Conservation (phyloP, 805 yeast species). For the Komagataella pseudopastoris region DNA sequence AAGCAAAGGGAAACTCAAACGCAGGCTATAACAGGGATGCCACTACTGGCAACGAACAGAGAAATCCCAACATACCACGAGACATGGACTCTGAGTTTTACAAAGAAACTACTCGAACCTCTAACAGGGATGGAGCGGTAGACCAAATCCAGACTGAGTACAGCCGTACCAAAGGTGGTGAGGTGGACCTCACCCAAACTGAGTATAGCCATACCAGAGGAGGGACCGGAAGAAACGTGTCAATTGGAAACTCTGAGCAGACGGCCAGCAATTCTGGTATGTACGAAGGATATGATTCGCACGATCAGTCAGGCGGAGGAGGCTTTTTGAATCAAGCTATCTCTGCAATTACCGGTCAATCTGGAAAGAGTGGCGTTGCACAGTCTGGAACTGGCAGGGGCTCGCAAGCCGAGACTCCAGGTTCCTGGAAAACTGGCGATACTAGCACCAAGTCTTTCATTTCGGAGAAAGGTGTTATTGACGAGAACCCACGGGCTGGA, state of each 20-base stretch:
- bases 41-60: background rate
- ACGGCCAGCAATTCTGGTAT: background rate
- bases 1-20: background rate
- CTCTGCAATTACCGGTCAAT: background rate
- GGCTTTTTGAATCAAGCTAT: background rate
- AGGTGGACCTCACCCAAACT: background rate
- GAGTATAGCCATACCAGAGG: background rate
- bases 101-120: background rate
- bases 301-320: background rate
- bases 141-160: background rate
- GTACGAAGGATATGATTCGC: background rate
- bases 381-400: background rate
- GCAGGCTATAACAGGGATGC: background rate
- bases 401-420: background rate
- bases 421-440: background rate
- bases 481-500: background rate
- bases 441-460: background rate
- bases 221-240: background rate
- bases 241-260: background rate
- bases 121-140: background rate
- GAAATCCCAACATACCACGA: background rate
- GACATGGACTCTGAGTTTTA: background rate
- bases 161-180: background rate
- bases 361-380: background rate
- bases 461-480: background rate